Evolutionary conservation across 768 basidiomycete genomes (phyloP), one percentile per base, ranked within the genome.

Genomic region (Sporobolomyces phaffii): DNA sequence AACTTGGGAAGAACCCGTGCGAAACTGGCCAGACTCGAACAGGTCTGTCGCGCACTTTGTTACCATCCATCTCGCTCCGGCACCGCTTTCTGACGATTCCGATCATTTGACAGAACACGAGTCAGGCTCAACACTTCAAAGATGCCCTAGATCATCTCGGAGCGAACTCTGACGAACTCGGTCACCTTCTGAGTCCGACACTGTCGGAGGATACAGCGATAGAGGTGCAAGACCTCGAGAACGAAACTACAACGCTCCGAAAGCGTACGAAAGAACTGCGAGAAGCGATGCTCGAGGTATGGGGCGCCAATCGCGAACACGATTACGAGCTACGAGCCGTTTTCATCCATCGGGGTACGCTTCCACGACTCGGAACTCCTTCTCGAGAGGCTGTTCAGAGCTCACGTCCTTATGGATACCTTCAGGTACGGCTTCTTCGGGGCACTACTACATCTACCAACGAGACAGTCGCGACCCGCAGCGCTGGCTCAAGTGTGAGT

Each of bases 391-490:
- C 6, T 7, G 50, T 5, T 20, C 28, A 22, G 11, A 7, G 31
- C 31, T 45, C 28, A 17, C 28, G n/a, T n/a, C n/a, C 51, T 59
- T 43, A 18, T 48, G 9, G n/a, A 36, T 7, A 15, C 24, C 2
- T 14, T 24, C 59, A 75, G 76, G 77, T 14, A 73, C 74, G 5
- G 75, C 75, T 6, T 59, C 68, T 1, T 75, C 74, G 29, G 91
- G 91, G 5, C 93, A 96, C 76, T 96, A 96, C 78, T 98, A 91
- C 81, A 90, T 97, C 78, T 96, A 84, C 52, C 78, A 84, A 28
- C 86, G 86, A 15, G 87, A 96, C 63, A 64, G 53, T 38, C 40
- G 62, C 26, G 50, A 71, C 40, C 47, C 52, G 24, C 14, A 54
- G 41, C 82, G 83, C 48, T 97, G 92, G 90, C 91, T 92, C 83